Percentiles rank a stretch among this genome's conserved stretches.
phyloP scores from a whole-genome alignment of 805 yeast genomes.

The Nakazawaea siamensis region DNA sequence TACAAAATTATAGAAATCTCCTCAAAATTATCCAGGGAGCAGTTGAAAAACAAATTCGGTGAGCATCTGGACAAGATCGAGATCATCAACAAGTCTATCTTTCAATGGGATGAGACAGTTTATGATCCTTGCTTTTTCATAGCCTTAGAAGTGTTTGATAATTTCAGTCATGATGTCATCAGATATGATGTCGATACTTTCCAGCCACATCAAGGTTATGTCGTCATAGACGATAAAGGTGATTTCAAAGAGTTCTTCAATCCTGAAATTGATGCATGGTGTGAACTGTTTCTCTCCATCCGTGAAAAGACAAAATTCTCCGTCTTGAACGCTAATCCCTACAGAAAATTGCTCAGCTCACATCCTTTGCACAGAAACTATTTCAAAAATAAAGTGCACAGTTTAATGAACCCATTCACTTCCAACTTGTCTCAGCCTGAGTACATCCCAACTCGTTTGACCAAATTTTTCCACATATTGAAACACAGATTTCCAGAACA shows the following conservation, averaged over 20 bases:
- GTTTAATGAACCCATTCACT: conserved; percentile 54
- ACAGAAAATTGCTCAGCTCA: conserved; percentile 19
- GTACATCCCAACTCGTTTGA: conserved; percentile 70
- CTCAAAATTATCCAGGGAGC: conserved; percentile 50
- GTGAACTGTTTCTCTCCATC: conserved; percentile 45
- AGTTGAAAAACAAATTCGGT: conserved; percentile 21
- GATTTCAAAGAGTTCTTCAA: conserved; percentile 70
- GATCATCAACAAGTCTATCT: conserved; percentile 65
- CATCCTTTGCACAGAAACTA: conserved; percentile 43
- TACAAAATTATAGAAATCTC: conserved; percentile 73
- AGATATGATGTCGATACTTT: conserved; percentile 64
- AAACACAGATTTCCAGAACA: conserved; percentile 67
- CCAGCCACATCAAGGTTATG: conserved; percentile 71
- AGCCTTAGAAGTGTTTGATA: conserved; percentile 79
- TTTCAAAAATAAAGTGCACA: conserved; percentile 30
- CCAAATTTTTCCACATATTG: conserved; percentile 57
- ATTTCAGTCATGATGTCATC: conserved; percentile 74
- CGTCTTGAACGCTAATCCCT: conserved; percentile 15
- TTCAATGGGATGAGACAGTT: conserved; percentile 59
- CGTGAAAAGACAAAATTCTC: conserved; percentile 39
- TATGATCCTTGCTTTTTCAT: conserved; percentile 66
- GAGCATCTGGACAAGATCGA: conserved; percentile 51
- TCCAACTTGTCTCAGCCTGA: conserved; percentile 66
- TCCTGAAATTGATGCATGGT: conserved; percentile 50
- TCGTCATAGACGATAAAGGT: conserved; percentile 60